Evolutionary conservation across 2,329 filamentous ascomycete species (phyloP), one percentile per base, ranked within the genome.

Genomic region (Venturia carpophila): DNA sequence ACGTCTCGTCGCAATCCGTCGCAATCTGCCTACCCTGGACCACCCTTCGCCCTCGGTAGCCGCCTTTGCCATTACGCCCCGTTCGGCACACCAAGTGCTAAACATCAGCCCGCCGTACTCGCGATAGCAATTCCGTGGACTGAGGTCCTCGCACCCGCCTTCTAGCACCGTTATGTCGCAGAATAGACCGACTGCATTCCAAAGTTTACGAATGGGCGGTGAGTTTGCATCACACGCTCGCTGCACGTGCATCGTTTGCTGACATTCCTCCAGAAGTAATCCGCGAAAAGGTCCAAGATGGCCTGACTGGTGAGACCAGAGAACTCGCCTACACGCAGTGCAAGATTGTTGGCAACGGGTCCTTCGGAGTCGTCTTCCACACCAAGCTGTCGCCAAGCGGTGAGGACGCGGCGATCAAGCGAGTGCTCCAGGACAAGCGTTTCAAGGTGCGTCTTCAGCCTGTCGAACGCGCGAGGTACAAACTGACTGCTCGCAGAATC

Each of bases 261-360:
- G 72, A 79, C 73, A 42, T n/a, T 43, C 55, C 43, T 58, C 66
- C 74, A 97, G 94, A 99, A 84, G 90, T 97, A 70, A 91, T 99
- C 76, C 92, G 92, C 76, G 94, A 99, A 80, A 97, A 96, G 82
- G 94, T 99, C 70, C 94, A 99, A 78, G 94, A 99, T 83, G 94
- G 94, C 75, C 82, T 96, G 70, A 99, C 94, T 17, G 94, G 94
- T 72, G 94, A 99, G 78, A 96, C 92, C 73, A 89, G 91, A 77
- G 94, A 99, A 73, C 87, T 99, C 79, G 91, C 96, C 77, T 99
- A 99, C 79, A 97, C 94, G 65, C 94, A 97, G 77, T 97, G 93
- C 83, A 99, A 99, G 82, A 97, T 99, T 73, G 94, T 99, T 61
- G 94, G 94, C 76, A 99, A 99, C 80, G 94, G 94, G 71, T 97